Evolutionary conservation across 2,329 filamentous ascomycete genomes (phyloP).

Genomic region (Sarocladium oryzae): DNA sequence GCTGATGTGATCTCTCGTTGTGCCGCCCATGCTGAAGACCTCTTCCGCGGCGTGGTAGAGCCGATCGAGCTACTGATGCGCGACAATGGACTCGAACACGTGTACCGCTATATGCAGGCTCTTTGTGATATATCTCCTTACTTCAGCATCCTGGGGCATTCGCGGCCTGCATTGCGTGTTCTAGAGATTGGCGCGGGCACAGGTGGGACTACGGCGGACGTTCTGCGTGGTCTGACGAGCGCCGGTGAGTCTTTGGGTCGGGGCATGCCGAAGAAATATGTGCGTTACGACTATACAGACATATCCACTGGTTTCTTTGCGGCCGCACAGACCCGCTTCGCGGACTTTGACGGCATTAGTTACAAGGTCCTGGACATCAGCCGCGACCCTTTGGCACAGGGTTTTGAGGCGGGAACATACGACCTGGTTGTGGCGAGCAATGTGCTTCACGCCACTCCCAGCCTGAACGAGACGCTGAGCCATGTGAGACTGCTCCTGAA

Average conservation of each 20-base stretch:
- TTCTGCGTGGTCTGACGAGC: background rate
- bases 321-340: slow-evolving; percentile 17
- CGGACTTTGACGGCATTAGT: slow-evolving; percentile 16
- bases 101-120: background rate
- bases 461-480: slow-evolving; percentile 18
- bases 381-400: slow-evolving; percentile 20
- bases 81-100: too few species aligned
- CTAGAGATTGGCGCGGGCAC: slow-evolving; percentile 9
- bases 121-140: background rate
- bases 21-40: too few species aligned
- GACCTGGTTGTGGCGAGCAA: slow-evolving; percentile 25
- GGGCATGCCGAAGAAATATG: too few species aligned
- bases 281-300: slow-evolving; percentile 28
- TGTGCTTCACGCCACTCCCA: slow-evolving; percentile 24
- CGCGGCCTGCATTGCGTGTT: background rate
- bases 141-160: background rate
- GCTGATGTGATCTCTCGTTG: too few species aligned
- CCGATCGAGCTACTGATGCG: too few species aligned
- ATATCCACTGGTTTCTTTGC: slow-evolving; percentile 32
- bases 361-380: slow-evolving; percentile 30
- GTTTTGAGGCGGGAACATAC: slow-evolving; percentile 19
- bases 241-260: too few species aligned
- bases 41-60: too few species aligned
- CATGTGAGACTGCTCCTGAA: slow-evolving; percentile 21
- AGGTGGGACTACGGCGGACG: background rate